Evolutionary conservation across 257 asterid genomes (phyloP), one percentile per base, ranked within the genome.

Genomic region (Nicotiana undulata): DNA sequence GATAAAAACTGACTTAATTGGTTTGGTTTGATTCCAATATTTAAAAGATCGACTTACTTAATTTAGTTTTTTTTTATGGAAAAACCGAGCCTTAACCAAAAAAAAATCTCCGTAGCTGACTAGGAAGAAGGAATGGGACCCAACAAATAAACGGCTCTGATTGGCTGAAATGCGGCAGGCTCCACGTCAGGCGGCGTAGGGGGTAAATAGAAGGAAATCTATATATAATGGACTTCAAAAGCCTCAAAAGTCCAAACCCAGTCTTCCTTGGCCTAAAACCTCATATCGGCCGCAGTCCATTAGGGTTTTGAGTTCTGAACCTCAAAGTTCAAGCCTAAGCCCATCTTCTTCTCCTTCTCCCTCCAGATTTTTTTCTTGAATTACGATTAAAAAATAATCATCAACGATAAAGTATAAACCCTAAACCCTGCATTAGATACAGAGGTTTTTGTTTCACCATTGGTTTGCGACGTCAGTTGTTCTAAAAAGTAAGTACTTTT

Each of bases 261-360:
- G 16, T 72, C 20, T 6, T 68, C 77, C 3, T 10, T 53, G 83
- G 82, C 85, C 76, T 79, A 0, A 80, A 80, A 16, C 31, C 63
- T 22, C 32, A 26, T 13, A 70, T 74, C 83, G 58, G 74, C 75
- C 46, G 20, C 79, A 74, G 86, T 77, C 86, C 88, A 83, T 52
- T 83, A 80, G 82, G 85, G 88, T 85, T 81, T 83, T 83, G 70
- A 82, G 79, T 58, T 77, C 31, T 52, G 34, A 56, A 22, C 79
- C 53, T 32, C 10, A 8, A 64, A 26, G 3, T 52, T 18, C 46
- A 13, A 46, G 17, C 76, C 80, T 77, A 86, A 81, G 83, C 86
- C 88, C 88, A 86, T 75, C 85, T 15, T 52, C 46, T 44, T 13
- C 67, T 61, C 77, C 22, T 60, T 63, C 84, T 74, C 84, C 82